Evolutionary conservation across 495 filamentous ascomycete species (phyloP).

Genomic region (Hapsidospora chrysogenum): DNA sequence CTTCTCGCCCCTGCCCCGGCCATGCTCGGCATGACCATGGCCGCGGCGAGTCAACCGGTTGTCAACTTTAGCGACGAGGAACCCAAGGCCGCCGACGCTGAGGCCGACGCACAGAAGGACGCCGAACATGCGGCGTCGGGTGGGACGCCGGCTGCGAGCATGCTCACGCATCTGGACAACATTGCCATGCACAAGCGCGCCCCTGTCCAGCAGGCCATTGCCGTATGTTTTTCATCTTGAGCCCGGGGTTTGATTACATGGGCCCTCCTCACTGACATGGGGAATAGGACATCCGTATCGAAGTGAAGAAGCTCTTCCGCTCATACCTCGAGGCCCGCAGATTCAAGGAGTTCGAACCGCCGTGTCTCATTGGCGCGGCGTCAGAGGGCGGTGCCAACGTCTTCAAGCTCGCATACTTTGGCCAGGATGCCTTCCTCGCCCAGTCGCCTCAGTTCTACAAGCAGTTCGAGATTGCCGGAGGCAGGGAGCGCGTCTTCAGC

Average conservation of each 20-base stretch:
- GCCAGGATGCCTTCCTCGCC: slow-evolving; percentile 66
- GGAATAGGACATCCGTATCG: slow-evolving; percentile 53
- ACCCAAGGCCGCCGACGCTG: slow-evolving; percentile 33
- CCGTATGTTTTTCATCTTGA: slow-evolving; percentile 7
- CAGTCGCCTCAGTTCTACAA: slow-evolving; percentile 91
- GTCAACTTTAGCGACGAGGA: slow-evolving; percentile 47
- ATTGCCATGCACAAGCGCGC: slow-evolving; percentile 82
- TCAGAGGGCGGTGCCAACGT: slow-evolving; percentile 90
- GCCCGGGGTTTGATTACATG: no score
- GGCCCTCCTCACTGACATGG: no score
- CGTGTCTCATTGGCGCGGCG: slow-evolving; percentile 76
- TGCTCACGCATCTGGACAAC: slow-evolving; percentile 68
- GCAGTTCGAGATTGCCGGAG: slow-evolving; percentile 89
- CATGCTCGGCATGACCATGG: slow-evolving; percentile 52
- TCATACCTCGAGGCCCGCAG: slow-evolving; percentile 57
- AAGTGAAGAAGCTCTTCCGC: slow-evolving; percentile 64
- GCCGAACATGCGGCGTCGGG: slow-evolving; percentile 27
- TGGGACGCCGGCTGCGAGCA: slow-evolving; percentile 51
- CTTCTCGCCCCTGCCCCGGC: slow-evolving; percentile 41
- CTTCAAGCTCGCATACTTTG: slow-evolving; percentile 87
- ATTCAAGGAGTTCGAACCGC: slow-evolving; percentile 80
- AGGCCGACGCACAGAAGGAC: slow-evolving; percentile 29
- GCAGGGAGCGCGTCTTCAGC: slow-evolving; percentile 77
- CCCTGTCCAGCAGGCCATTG: slow-evolving; percentile 73
- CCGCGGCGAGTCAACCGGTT: slow-evolving; percentile 48